Evolutionary conservation across 164 flowering plant species (phyloP), one percentile per base, ranked within the genome.

Genomic region (Stephania yunnanensis): DNA sequence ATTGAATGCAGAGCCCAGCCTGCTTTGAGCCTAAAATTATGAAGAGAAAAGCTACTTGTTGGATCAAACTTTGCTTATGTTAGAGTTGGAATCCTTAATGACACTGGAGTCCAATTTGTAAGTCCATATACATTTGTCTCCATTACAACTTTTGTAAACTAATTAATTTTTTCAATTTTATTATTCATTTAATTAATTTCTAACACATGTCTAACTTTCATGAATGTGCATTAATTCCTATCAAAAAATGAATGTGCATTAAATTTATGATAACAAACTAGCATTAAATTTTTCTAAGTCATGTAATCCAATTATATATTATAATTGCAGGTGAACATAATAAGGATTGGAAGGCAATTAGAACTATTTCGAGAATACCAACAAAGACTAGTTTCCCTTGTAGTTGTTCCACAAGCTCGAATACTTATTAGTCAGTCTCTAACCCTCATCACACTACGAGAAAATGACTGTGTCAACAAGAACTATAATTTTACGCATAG

Each of bases 11-110:
- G 86, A 85, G 48, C 15, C 90, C 17, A 76, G 85, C 91, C 98
- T 1, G 87, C 88, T 79, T 76, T 91, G 75, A 86, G 80, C 80
- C 93, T 95, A 1, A 77, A 82, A 72, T 85, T 93, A 9, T 72
- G 22, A 7, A 96, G 98, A 68, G 69, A 84, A 42, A 85, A 63
- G 48, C 86, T 93, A 15, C 88, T 93, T 1, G 80, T 81, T 2
- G 98, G 98, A 10, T 96, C 98, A 68, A 93, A 93, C 83, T 93
- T 93, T 66, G 97, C 95, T 53, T 93, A 96, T 1, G 98, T 96
- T 0, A 96, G 98, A 11, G 77, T 93, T 58, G 98, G 98, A 58
- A 85, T 93, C 75, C 95, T 93, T 22, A 86, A 89, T 20, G 97
- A 93, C 83, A 93, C 97, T 1, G 98, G 98, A 6, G 17, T 84